Base-by-base conservation (phyloP, 768 basidiomycete genomes). In the Paxillus ammoniavirescens region DNA sequence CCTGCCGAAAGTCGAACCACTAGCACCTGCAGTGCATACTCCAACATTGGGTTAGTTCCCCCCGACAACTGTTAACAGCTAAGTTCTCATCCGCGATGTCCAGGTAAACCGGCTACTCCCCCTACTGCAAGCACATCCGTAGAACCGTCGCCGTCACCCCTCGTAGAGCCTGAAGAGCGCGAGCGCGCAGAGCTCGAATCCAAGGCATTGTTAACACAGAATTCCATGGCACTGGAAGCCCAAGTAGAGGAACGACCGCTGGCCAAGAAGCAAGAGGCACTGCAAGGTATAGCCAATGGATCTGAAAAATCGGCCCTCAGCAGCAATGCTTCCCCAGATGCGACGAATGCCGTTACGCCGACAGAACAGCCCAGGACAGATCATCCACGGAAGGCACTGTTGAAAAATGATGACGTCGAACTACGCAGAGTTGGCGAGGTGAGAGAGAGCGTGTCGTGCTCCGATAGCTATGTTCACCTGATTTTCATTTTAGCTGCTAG, bases 391-490 rank as follows among this genome's bases (percentile, higher is more conserved):
- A 91, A 88, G 65, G 90, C 93, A 0, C 68, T 98, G 31, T 71
- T 98, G 47, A 94, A 88, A 72, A 91, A 93, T 54, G 84, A 95
- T 56, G 96, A 98, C 66, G 65, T 68, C 23, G 96, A 99, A 73
- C 76, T 99, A 42, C 73, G 75, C 9, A 77, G 96, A 41, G 76
- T 99, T n/a, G 78, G 81, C 54, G 80, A 78, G 72, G 94, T 93
- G 61, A 50, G 81, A 59, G 35, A 37, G 17, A 40, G 17, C 42
- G 36, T 15, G 42, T 57, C n/a, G 14, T 38, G 40, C 14, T 37
- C n/a, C 33, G 38, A 31, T 17, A 48, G 8, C 40, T 4, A 50
- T 43, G 45, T 43, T 48, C 7, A 7, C 15, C 37, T 56, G 23
- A 53, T 44, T 31, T 31, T 47, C 23, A 40, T 30, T 5, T 62